Conservation (phyloP, 2,329 filamentous ascomycete species). For the Trichophyton mentagrophytes region DNA sequence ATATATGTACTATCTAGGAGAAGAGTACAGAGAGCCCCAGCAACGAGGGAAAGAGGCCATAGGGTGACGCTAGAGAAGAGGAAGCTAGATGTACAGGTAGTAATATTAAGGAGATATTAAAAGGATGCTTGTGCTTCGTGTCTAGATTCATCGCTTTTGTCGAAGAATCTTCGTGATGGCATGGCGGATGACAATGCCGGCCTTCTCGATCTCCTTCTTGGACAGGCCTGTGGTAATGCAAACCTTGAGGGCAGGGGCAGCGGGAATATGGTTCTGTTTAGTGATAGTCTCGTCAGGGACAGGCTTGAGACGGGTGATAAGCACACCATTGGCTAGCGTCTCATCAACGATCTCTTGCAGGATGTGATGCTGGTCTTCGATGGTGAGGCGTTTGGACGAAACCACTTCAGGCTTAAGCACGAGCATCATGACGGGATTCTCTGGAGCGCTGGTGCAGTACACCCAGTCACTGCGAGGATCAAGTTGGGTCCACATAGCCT, state of each 20-base stretch:
- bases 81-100: neutral
- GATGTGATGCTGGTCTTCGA: conserved; percentile 69
- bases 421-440: conserved; percentile 80
- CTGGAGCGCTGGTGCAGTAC: conserved; percentile 60
- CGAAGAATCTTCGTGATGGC: conserved; percentile 86
- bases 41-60: too few species aligned
- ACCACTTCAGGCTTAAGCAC: conserved; percentile 75
- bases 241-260: conserved; percentile 76
- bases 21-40: neutral
- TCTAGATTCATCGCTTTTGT: conserved; percentile 23
- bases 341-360: conserved; percentile 92
- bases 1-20: neutral
- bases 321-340: conserved; percentile 72
- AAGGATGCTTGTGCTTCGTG: neutral
- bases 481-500: conserved; percentile 70
- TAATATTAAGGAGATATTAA: neutral
- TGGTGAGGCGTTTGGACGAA: conserved; percentile 51
- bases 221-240: conserved; percentile 78
- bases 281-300: conserved; percentile 54
- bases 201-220: conserved; percentile 93
- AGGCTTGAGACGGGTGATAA: conserved; percentile 76
- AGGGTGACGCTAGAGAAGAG: neutral
- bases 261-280: conserved; percentile 56
- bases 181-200: conserved; percentile 73
- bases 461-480: conserved; percentile 94